Evolutionary conservation across 2,329 filamentous ascomycete genomes (phyloP).

Genomic region (Rutstroemia sydowiana): DNA sequence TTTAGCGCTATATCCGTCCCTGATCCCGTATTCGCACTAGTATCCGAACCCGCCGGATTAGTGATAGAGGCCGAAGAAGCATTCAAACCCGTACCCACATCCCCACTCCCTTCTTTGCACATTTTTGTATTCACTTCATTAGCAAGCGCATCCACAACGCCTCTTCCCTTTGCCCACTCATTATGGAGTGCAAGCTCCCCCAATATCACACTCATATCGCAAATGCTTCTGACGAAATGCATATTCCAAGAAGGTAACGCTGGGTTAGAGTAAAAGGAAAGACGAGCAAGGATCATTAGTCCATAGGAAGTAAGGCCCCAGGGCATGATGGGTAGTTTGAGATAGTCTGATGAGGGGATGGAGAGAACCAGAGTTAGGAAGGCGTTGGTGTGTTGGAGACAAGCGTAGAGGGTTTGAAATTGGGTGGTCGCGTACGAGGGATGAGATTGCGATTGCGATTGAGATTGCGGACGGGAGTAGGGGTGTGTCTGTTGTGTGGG

Average conservation of each 20-base stretch:
- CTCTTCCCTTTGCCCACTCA: constrained; percentile 1
- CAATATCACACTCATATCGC: not conserved
- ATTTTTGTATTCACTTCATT: not conserved
- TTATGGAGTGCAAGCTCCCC: not conserved
- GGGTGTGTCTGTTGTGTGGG: not conserved
- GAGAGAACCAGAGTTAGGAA: not conserved
- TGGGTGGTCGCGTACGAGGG: too few species aligned
- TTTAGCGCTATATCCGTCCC: too few species aligned
- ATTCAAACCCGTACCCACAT: not conserved
- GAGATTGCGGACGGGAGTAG: too few species aligned
- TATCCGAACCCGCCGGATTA: too few species aligned
- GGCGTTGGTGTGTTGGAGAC: not conserved
- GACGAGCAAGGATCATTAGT: not conserved
- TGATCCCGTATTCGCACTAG: too few species aligned
- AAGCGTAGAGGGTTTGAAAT: not conserved
- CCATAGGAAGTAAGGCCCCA: not conserved
- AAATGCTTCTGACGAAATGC: not conserved
- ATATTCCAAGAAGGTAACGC: not conserved
- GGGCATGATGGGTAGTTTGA: not conserved
- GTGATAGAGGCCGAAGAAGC: too few species aligned
- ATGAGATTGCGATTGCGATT: too few species aligned
- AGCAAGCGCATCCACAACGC: not conserved
- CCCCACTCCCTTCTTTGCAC: not conserved
- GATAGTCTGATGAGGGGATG: not conserved
- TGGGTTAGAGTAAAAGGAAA: not conserved